A percentile compares a stretch with the other conserved stretches of the same genome.
phyloP scores from a whole-genome alignment of 2,329 filamentous ascomycete species.

The Alternaria sp. region DNA sequence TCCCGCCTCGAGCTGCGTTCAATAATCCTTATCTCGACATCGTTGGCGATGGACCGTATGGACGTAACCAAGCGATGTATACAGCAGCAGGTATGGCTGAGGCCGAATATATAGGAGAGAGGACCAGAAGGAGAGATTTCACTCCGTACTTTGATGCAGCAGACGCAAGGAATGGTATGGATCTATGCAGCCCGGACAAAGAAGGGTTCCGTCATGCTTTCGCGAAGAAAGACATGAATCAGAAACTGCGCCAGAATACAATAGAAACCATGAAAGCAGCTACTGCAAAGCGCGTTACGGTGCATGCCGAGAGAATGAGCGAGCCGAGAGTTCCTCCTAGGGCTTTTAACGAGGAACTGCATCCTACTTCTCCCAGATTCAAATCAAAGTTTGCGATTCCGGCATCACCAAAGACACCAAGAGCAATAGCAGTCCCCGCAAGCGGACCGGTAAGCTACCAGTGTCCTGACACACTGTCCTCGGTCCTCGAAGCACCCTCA shows the following conservation, averaged over 20 bases:
- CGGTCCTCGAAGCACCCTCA: background rate
- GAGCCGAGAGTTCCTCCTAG: background rate
- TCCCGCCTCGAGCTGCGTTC: background rate
- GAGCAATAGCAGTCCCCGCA: background rate
- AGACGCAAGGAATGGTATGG: background rate
- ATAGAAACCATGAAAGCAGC: background rate
- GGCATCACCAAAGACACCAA: background rate
- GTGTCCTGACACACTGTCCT: background rate
- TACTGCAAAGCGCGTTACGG: background rate
- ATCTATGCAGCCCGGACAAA: background rate
- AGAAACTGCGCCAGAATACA: background rate
- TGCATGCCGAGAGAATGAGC: background rate
- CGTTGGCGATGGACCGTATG: background rate
- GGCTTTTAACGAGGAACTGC: background rate
- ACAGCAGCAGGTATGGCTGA: background rate
- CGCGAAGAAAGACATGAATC: background rate
- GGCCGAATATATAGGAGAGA: background rate
- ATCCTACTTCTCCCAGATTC: rapidly evolving
- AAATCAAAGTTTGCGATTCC: no score
- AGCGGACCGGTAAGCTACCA: background rate
- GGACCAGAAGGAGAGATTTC: background rate
- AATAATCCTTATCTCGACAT: background rate
- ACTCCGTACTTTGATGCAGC: background rate
- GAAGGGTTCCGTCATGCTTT: background rate
- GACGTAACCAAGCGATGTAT: background rate